Base-by-base conservation (phyloP, 768 basidiomycete genomes). In the Postia placenta region DNA sequence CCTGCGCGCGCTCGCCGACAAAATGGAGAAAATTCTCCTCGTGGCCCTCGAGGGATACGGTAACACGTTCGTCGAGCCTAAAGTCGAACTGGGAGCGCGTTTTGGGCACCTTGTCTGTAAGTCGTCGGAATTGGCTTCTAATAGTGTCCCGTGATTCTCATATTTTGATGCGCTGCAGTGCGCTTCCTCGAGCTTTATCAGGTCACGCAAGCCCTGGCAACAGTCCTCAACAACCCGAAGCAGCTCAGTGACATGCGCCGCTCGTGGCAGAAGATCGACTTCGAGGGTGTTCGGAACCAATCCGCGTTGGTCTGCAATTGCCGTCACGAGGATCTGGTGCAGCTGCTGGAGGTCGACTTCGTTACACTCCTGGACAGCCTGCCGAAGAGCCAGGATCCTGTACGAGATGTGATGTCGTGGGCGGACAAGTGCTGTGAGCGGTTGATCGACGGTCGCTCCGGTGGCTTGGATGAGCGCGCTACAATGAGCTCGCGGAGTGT, bases 301-400 rank as follows among this genome's bases (percentile, higher is more conserved):
- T 89, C 87, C n/a, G 91, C 91, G 15, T 70, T 93, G 59, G 91
- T 92, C 24, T 92, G 90, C 76, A 92, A 92, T 62, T 92, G 91
- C 64, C 85, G 91, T 42, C 89, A 92, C 56, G 91, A 92, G 66
- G 88, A 92, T 58, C 75, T 93, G 43, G 79, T 88, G 36, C 88
- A 92, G 57, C 74, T 92, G 42, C 67, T 93, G 42, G 90, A 92
- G 63, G 83, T 87, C 47, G 87, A 92, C 64, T 91, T 91, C 63
- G 83, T 87, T 19, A 64, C 68, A n/a, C 68, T 92, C 66, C 68
- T 92, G 69, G 87, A 91, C 35, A 73, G 76, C 49, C 70, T 89
- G 28, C 60, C 75, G 27, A 85, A 87, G 69, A 87, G 78, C 62
- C 75, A 65, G 41, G 88, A 92, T 55, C 89, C 90, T 12, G 89